A percentile compares a stretch with the other conserved stretches of the same genome.
These are phyloP conservation scores for Chaetothyriales sp. DNA, from an alignment of 2,329 filamentous ascomycete genomes.

Conservation along the genomic window DNA sequence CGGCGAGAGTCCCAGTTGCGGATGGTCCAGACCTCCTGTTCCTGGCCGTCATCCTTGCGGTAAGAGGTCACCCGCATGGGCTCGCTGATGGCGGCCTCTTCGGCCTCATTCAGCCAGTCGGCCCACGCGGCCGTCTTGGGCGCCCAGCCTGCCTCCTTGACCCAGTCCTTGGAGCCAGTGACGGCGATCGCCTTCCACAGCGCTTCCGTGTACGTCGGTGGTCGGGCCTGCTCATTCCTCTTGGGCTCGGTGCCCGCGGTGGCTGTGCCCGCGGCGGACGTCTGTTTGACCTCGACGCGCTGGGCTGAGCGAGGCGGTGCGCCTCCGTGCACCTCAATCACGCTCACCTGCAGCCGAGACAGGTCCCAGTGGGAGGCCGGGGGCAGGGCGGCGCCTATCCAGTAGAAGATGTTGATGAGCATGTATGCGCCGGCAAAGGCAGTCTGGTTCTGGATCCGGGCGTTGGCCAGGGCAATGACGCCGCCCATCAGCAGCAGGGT, in stretches of 20 bases:
- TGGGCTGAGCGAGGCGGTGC: conserved; percentile 13
- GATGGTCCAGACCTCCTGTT: conserved; percentile 16
- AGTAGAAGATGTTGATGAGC: conserved; percentile 35
- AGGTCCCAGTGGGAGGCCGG: conserved; percentile 34
- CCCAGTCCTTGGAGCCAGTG: conserved; percentile 30
- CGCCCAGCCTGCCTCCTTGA: conserved; percentile 25
- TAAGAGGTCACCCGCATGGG: conserved; percentile 6
- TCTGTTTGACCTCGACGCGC: conserved; percentile 21
- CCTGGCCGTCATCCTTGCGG: conserved; percentile 8
- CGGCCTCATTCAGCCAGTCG: conserved; percentile 27
- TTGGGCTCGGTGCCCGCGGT: neutral
- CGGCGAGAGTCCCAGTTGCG: conserved; percentile 16
- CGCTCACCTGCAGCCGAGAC: conserved; percentile 26
- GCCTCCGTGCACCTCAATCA: conserved; percentile 15
- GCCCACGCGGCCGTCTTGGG: conserved; percentile 29
- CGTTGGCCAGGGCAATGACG: conserved; percentile 37
- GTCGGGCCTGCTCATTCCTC: conserved; percentile 6
- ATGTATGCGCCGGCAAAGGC: conserved; percentile 37
- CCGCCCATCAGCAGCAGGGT: conserved; percentile 39
- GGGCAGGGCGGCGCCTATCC: conserved; percentile 36
- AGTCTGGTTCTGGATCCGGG: conserved; percentile 32
- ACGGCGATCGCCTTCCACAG: conserved; percentile 36
- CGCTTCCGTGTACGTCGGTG: conserved; percentile 30
- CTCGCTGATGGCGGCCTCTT: conserved; percentile 15
- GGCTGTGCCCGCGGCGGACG: conserved; percentile 16